Conservation (phyloP, 805 yeast genomes). For the Groenewaldozyma salmanticensis region DNA sequence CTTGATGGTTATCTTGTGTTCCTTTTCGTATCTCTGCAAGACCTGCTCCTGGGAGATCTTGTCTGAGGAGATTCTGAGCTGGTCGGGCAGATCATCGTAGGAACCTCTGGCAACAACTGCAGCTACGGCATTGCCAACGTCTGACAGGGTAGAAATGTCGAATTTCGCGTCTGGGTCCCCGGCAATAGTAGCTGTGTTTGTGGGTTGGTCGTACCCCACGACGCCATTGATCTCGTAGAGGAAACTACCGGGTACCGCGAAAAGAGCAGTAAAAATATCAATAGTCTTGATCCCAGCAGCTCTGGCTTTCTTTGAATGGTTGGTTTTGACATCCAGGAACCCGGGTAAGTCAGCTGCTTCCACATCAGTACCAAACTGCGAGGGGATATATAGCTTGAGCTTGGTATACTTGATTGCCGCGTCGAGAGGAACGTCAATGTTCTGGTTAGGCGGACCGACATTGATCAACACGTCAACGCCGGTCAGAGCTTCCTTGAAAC, state of each 20-base stretch:
- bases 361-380: slow-evolving; percentile 48
- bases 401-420: slow-evolving; percentile 32
- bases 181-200: slow-evolving; percentile 9
- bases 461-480: slow-evolving; percentile 46
- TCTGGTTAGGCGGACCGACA: slow-evolving; percentile 21
- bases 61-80: slow-evolving; percentile 13
- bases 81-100: slow-evolving; percentile 18
- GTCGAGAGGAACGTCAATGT: slow-evolving; percentile 29
- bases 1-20: slow-evolving; percentile 15
- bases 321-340: slow-evolving; percentile 11
- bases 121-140: slow-evolving; percentile 21
- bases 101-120: slow-evolving; percentile 14
- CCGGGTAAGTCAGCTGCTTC: slow-evolving; percentile 2
- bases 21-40: slow-evolving; percentile 14
- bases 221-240: slow-evolving; percentile 7
- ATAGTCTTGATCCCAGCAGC: slow-evolving; percentile 21
- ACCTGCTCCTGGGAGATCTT: slow-evolving; percentile 10
- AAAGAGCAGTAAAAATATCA: slow-evolving; percentile 16
- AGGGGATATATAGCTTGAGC: slow-evolving; percentile 47
- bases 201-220: neutral
- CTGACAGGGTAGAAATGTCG: slow-evolving; percentile 15
- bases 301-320: slow-evolving; percentile 12
- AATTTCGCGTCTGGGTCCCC: slow-evolving; percentile 14
- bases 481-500: slow-evolving; percentile 30
- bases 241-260: slow-evolving; percentile 6